Evolutionary conservation across 495 filamentous ascomycete genomes (phyloP).

Genomic region (Penicillium pulvis): DNA sequence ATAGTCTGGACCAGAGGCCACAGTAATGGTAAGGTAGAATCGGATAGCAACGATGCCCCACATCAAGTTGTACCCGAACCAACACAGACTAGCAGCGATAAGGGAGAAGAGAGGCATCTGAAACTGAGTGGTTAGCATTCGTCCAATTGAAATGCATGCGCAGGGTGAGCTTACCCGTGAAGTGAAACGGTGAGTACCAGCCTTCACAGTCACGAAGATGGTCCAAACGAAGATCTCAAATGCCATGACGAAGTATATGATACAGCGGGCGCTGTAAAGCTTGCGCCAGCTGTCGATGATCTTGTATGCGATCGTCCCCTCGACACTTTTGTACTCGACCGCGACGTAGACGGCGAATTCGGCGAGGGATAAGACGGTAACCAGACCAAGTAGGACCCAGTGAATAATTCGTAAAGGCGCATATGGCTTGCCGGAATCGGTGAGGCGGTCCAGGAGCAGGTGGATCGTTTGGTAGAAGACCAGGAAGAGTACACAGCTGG

Average conservation of each 20-base stretch:
- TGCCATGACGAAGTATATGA: constrained; percentile 24
- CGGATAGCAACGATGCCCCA: constrained; percentile 21
- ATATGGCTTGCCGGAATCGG: constrained; percentile 22
- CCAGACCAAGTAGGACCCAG: constrained; percentile 22
- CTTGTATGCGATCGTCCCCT: background rate
- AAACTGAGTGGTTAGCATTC: background rate
- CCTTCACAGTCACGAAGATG: constrained; percentile 24
- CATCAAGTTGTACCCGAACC: constrained; percentile 22
- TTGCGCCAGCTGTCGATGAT: background rate
- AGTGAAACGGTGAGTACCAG: constrained; percentile 21
- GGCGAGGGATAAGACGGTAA: constrained; percentile 17
- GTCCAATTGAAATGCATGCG: background rate
- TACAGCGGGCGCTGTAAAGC: constrained; percentile 11
- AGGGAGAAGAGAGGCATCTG: constrained; percentile 20
- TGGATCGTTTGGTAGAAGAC: constrained; percentile 30
- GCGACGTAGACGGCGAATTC: constrained; percentile 21
- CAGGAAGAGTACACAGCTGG: constrained; percentile 17
- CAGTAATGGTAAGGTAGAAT: constrained; percentile 11
- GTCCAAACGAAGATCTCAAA: constrained; percentile 27
- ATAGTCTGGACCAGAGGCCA: constrained; percentile 11
- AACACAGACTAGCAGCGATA: constrained; percentile 20
- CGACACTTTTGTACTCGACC: constrained; percentile 11
- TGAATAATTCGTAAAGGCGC: constrained; percentile 17
- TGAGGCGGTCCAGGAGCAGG: constrained; percentile 19
- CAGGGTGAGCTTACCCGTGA: constrained; percentile 20